Evolutionary conservation across 1,284 basidiomycete genomes (phyloP).

Genomic region (Termitomyces sp.): DNA sequence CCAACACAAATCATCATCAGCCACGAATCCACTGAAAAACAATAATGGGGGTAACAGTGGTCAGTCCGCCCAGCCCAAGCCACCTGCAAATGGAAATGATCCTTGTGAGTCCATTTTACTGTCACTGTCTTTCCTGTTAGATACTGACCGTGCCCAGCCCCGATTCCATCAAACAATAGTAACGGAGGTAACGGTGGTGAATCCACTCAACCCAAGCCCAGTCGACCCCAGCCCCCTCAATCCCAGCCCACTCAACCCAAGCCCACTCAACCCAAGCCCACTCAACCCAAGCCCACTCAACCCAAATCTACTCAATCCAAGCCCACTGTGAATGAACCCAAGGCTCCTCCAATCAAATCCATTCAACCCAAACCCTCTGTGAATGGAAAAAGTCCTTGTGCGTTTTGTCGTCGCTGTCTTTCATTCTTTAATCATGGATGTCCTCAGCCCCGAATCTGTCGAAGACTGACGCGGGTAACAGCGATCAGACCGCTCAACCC

Average conservation of each 20-base stretch:
- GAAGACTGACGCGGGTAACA: too few relatives aligned
- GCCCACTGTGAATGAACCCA: neutral
- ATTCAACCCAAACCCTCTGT: neutral
- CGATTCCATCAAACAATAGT: neutral
- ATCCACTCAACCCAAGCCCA: neutral
- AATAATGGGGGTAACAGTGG: neutral
- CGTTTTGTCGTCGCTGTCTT: neutral
- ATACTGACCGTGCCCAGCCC: neutral
- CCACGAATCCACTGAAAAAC: too few relatives aligned
- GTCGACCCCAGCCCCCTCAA: too few relatives aligned
- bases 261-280: neutral
- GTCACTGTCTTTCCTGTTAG: neutral
- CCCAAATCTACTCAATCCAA: neutral
- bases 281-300: neutral
- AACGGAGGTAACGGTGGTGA: neutral
- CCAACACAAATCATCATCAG: neutral
- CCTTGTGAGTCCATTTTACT: neutral
- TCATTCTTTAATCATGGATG: neutral
- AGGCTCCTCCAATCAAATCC: neutral
- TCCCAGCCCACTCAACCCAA: neutral
- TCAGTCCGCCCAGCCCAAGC: neutral
- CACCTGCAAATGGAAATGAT: too few relatives aligned
- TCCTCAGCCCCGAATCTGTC: too few relatives aligned
- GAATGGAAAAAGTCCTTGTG: neutral
- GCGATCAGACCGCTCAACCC: too few relatives aligned